Percentiles rank a stretch among this genome's conserved stretches.
Conservation (phyloP, 208 protist genomes). For the Trypanosoma cruzi region DNA sequence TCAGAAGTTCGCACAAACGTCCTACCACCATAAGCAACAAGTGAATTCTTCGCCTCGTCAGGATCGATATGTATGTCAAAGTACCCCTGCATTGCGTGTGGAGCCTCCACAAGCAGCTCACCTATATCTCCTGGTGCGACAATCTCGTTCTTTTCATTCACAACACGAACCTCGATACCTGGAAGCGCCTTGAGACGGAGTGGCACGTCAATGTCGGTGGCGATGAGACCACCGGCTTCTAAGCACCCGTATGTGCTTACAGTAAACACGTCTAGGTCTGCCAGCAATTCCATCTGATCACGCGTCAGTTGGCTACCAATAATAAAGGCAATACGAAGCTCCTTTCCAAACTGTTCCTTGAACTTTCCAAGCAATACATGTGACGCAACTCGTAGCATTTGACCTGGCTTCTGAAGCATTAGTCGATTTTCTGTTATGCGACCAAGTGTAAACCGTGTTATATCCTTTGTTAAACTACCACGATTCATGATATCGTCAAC, state of each 20-base stretch:
- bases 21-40: constrained; percentile 87
- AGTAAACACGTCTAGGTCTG: constrained; percentile 90
- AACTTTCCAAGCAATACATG: constrained; percentile 84
- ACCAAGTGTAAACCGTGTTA: constrained; percentile 84
- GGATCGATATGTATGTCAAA: constrained; percentile 91
- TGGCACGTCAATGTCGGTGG: constrained; percentile 90
- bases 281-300: constrained; percentile 87
- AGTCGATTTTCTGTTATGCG: constrained; percentile 88
- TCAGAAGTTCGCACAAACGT: constrained; percentile 91
- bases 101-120: constrained; percentile 87
- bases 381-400: constrained; percentile 72
- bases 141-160: constrained; percentile 93
- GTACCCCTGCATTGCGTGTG: constrained; percentile 91
- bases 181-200: constrained; percentile 87
- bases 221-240: constrained; percentile 86
- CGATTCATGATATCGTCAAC: constrained; percentile 90
- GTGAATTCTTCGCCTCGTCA: constrained; percentile 84
- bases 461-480: constrained; percentile 73
- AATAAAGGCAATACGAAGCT: constrained; percentile 86
- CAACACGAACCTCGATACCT: constrained; percentile 87
- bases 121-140: constrained; percentile 85
- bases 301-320: constrained; percentile 84
- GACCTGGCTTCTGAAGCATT: constrained; percentile 85
- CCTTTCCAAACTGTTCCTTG: constrained; percentile 86
- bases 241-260: constrained; percentile 90